phyloP scores from a whole-genome alignment of 768 basidiomycete species.

The Termitomyces sp. region DNA sequence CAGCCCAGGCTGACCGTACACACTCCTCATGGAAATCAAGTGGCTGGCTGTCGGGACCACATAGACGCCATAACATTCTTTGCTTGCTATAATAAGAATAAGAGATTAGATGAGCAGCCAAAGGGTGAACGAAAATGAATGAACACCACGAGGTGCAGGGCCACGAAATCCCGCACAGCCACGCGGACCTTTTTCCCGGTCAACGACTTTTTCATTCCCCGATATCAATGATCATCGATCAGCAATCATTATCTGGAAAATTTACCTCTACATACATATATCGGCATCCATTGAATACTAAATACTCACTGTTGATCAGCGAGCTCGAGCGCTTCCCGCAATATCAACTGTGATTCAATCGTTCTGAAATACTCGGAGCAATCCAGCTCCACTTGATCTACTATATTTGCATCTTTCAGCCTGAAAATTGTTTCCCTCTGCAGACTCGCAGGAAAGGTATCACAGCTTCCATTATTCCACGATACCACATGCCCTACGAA shows the following conservation, averaged over 20 bases:
- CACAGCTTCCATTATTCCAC: too few relatives aligned
- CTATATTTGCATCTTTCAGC: too few relatives aligned
- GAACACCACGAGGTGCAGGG: neutral
- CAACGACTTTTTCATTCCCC: neutral
- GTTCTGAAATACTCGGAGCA: too few relatives aligned
- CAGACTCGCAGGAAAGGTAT: too few relatives aligned
- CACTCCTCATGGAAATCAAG: neutral
- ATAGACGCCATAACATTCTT: neutral
- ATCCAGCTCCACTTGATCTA: too few relatives aligned
- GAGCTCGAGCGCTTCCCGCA: too few relatives aligned
- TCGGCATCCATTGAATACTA: neutral
- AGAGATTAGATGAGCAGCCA: neutral
- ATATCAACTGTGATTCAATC: too few relatives aligned
- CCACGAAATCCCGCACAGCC: neutral
- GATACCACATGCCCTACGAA: too few relatives aligned
- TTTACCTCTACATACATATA: neutral
- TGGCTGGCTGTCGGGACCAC: conserved; percentile 18
- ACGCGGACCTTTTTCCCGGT: neutral
- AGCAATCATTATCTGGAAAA: too few relatives aligned
- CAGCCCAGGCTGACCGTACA: neutral
- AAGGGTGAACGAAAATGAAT: neutral
- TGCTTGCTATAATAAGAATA: neutral
- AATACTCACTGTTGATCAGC: too few relatives aligned
- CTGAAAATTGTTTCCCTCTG: too few relatives aligned
- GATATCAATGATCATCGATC: too few relatives aligned